Evolutionary conservation across 306 rosid genomes (phyloP), one percentile per base, ranked within the genome.

Genomic region (Lathyrus sativus): DNA sequence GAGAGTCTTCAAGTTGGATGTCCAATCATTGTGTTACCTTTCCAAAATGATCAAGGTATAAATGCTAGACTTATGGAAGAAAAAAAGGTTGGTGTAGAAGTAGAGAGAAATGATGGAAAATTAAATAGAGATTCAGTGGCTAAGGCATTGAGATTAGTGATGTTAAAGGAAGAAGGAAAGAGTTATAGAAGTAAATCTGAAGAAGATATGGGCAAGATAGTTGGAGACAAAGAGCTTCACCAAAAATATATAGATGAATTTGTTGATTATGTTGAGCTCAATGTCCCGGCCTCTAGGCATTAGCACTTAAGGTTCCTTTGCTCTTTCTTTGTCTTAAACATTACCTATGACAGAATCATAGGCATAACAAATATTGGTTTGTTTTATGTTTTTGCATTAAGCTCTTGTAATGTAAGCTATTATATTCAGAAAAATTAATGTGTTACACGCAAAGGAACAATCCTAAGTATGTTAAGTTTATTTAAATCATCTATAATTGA

Each of bases 361-460:
- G 33, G 33, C 33, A 24, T 2, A 24, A 24, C 2, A 24, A 3
- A 3, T 0, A 26, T 26, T 26, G 29, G 29, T 26, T 26, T 26
- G 29, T 26, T 26, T 26, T 26, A 24, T 24, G 29, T 26, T 26
- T 26, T 45, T 45, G 18, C 9, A 13, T 4, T 2, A 5, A 46
- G 53, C 22, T 14, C 22, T 15, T 14, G 17, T 15, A 42, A 11
- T 65, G 60, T 42, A 62, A 41, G 66, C 45, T 73, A 56, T 73
- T 85, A 81, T 79, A 74, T 81, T 78, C 83, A 83, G 56, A 56
- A 64, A 67, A 81, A 80, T 76, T 83, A 82, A 73, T 80, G 51
- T 22, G 72, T 66, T 78, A 37, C 11, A 64, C 72, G 41, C 72
- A 59, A 59, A 73, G 72, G 42, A 59, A 74, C 71, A 44, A 71